Evolutionary conservation across 352 stramenopile species (phyloP), one percentile per base, ranked within the genome.

Genomic region (Pythium coloratum): DNA sequence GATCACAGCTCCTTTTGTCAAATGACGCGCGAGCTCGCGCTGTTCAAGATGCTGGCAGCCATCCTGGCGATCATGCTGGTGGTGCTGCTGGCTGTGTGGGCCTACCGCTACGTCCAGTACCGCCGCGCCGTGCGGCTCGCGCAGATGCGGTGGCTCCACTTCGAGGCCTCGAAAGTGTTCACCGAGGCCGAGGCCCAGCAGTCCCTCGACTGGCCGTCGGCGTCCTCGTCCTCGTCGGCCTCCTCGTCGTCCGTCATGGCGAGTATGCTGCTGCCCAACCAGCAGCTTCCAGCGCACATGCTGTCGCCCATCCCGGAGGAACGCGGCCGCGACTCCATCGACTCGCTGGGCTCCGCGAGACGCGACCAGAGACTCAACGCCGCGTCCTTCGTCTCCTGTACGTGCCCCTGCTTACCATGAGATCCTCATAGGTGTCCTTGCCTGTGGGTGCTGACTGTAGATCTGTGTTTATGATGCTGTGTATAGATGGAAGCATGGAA

Each of bases 301-400:
- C 75, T 92, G 44, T 92, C 84, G 36, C 84, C 84, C 4, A 92
- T 92, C 67, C 72, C 80, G 2, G 84, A 92, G 50, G 84, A 92
- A 62, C 77, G 73, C 6, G 83, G 81, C 50, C 78, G 67, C 62
- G 58, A 70, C 8, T 69, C 57, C 12, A 57, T 70, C 38, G 63
- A 67, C 36, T 74, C 62, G 62, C 62, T 74, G n/a, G 53, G 57
- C 50, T 70, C 62, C 30, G 55, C 55, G 32, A 56, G 32, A 40
- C 66, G 66, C 58, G 65, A 71, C 33, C 28, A 28, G 13, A 40
- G 65, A 16, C 16, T 8, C 18, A 40, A 59, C 24, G 24, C 57
- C 28, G 26, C 53, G 32, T 66, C 59, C n/a, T 72, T 63, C 32
- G 24, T 66, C n/a, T 66, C 66, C 4, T 72, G 66, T 72, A 67